Base-by-base conservation (phyloP, 2,329 filamentous ascomycete species). In the Penicillium glabrum region DNA sequence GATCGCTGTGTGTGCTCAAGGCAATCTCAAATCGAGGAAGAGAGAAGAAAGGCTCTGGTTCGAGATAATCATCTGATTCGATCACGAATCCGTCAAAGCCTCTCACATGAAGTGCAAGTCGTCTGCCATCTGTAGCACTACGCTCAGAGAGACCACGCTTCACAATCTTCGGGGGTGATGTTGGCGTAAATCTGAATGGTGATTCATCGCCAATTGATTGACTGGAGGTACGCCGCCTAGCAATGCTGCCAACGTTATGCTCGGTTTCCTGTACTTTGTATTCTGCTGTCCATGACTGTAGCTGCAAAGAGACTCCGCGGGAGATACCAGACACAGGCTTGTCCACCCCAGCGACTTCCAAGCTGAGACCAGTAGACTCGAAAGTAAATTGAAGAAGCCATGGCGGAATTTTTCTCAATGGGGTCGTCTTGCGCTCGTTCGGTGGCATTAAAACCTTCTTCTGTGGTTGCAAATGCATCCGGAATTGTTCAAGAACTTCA, bases 51-150 rank as follows among this genome's bases (percentile, higher is more conserved):
- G 93, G 88, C 56, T 97, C 91, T 3, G 86, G 79, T 70, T 97
- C 92, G 74, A 92, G 89, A 60, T 86, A 89, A 60, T 97, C 91
- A 3, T 89, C 83, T 0, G 89, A 89, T 71, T 99, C 95, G 47
- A 98, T 88, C 48, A 98, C 89, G 66, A 95, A 93, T 0, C 89
- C 91, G 72, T 98, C 95, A 4, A 99, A 80, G 0, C 91, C 91
- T 59, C 90, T 86, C 37, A 90, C 84, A 69, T 96, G 90, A 26
- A 98, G 75, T 3, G 90, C 87, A 27, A 99, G 77, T 31, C 91
- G 87, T 57, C 95, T 85, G 1, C 93, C 93, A 75, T 99, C 93
- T 3, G 86, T 86, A 26, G 75, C 76, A 23, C 71, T 72, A 14
- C 39, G 39, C 39, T 99, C 93, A 3, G 86, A 86, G 26, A 75